phyloP scores from a whole-genome alignment of 164 flowering plant species.

The Nelumbo lutea region DNA sequence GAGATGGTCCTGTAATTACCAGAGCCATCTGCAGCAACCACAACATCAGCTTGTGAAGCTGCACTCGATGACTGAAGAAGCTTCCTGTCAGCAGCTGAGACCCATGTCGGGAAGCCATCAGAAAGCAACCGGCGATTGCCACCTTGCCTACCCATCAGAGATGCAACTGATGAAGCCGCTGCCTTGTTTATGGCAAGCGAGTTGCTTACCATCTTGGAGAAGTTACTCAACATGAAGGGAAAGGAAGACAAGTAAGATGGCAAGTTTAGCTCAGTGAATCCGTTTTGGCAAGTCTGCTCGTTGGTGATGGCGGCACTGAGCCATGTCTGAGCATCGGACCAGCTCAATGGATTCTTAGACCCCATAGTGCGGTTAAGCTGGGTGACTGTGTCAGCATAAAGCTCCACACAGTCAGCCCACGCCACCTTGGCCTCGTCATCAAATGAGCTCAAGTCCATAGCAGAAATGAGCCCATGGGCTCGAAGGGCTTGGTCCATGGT shows the following conservation, averaged over 20 bases:
- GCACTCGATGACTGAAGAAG: conserved; percentile 31
- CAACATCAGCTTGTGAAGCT: conserved; percentile 32
- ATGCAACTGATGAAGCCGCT: background rate
- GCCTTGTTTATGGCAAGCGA: conserved; percentile 15
- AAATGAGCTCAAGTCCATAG: conserved; percentile 31
- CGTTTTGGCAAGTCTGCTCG: background rate
- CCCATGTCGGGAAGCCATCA: conserved; percentile 42
- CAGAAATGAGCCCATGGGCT: conserved; percentile 33
- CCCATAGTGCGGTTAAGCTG: background rate
- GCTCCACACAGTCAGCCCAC: background rate
- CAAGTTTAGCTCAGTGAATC: background rate
- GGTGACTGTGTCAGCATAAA: background rate
- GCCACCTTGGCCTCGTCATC: background rate
- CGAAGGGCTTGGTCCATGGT: conserved; percentile 36
- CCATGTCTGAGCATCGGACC: background rate
- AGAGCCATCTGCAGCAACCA: conserved; percentile 64
- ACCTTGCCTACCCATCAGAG: conserved; percentile 1
- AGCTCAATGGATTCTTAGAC: background rate
- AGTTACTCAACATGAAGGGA: background rate
- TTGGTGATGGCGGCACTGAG: background rate
- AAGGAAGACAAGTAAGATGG: background rate
- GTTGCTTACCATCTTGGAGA: background rate
- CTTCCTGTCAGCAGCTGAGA: conserved; percentile 36
- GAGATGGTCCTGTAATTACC: conserved; percentile 52
- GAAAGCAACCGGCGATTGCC: conserved; percentile 28